These are phyloP conservation scores for Sarcomyxa edulis DNA, from an alignment of 768 basidiomycete genomes.

Conservation along the genomic window DNA sequence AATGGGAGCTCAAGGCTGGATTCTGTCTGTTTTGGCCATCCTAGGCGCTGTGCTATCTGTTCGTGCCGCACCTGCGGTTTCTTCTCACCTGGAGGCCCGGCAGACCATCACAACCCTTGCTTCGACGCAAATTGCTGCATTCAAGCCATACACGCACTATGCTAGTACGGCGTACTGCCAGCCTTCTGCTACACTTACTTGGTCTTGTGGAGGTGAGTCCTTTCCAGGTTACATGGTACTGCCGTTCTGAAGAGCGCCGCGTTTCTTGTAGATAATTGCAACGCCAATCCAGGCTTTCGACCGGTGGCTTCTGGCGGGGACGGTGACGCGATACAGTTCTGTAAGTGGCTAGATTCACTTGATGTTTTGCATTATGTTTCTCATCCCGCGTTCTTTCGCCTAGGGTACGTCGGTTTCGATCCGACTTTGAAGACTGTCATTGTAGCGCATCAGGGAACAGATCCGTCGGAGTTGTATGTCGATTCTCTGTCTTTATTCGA, in stretches of 20 bases:
- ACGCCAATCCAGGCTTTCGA: slow-evolving; percentile 17
- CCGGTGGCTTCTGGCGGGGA: slow-evolving; percentile 42
- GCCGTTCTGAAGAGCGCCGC: too few relatives aligned
- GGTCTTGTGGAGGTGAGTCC: slow-evolving; percentile 9
- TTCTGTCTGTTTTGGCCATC: slow-evolving; percentile 4
- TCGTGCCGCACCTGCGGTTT: slow-evolving; percentile 7
- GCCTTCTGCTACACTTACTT: slow-evolving; percentile 11
- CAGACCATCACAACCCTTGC: slow-evolving; percentile 33
- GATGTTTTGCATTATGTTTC: too few relatives aligned
- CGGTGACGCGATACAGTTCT: slow-evolving; percentile 31
- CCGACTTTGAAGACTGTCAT: slow-evolving; percentile 30
- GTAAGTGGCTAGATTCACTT: too few relatives aligned
- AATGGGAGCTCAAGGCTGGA: not conserved
- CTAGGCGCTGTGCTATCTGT: too few relatives aligned
- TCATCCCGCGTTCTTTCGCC: too few relatives aligned
- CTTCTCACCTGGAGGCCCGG: slow-evolving; percentile 14
- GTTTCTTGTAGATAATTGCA: slow-evolving; percentile 1
- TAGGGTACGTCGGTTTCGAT: slow-evolving; percentile 24
- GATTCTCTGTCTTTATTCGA: too few relatives aligned
- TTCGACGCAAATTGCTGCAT: slow-evolving; percentile 34
- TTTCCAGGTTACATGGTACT: not conserved
- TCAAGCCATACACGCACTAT: slow-evolving; percentile 41
- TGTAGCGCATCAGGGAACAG: slow-evolving; percentile 39
- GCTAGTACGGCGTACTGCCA: slow-evolving; percentile 49
- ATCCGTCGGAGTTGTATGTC: slow-evolving; percentile 27